Percentiles rank a stretch among this genome's conserved stretches.
These are phyloP conservation scores for Chrysoporthe cubensis DNA, from an alignment of 2,329 filamentous ascomycete genomes.

Conservation along the genomic window DNA sequence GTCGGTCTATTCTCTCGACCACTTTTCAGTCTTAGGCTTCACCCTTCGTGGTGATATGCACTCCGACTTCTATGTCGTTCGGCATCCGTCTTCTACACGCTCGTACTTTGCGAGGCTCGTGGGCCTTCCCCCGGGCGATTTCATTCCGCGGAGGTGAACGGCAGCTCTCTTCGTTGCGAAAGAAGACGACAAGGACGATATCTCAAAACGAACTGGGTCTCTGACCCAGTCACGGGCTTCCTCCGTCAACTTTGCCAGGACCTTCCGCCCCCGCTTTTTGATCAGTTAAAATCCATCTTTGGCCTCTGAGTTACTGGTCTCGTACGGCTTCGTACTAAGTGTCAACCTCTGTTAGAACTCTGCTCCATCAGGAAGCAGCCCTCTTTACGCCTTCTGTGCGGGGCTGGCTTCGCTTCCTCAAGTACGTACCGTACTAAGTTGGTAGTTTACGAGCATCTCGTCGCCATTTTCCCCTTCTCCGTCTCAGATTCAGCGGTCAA, in stretches of 20 bases:
- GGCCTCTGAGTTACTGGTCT: neutral
- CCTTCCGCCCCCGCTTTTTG: neutral
- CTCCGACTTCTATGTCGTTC: no score
- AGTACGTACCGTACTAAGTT: neutral
- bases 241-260: neutral
- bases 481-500: no score
- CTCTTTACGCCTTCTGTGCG: neutral
- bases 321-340: neutral
- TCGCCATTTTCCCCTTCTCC: no score
- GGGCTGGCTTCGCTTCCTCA: neutral
- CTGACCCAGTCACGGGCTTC: neutral
- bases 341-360: neutral
- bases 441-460: neutral
- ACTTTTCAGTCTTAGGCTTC: no score
- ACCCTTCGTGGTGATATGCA: no score
- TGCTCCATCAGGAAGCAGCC: neutral
- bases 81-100: no score
- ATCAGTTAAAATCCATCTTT: neutral
- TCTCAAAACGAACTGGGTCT: neutral
- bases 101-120: no score
- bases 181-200: neutral
- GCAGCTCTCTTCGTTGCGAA: neutral
- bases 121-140: no score
- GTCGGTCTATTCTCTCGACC: no score
- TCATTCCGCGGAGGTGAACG: neutral